These are phyloP conservation scores for Tuber calosporum DNA, from an alignment of 495 filamentous ascomycete genomes.

Conservation along the genomic window DNA sequence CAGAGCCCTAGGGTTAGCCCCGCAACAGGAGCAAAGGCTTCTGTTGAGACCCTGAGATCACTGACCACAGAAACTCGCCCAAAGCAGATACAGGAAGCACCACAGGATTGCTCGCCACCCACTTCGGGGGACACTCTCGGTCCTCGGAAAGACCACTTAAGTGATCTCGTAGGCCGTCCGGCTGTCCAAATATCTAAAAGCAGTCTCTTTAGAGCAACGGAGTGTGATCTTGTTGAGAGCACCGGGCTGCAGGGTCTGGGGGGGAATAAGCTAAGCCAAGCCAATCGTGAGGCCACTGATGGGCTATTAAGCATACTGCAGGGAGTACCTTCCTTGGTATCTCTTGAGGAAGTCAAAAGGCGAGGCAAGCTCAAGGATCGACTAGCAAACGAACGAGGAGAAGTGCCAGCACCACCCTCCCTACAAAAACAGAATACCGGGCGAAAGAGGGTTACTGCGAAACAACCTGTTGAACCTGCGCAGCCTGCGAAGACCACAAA, in stretches of 20 bases:
- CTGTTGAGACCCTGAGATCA: neutral
- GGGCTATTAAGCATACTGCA: neutral
- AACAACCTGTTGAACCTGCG: neutral
- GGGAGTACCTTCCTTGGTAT: neutral
- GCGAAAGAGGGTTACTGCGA: neutral
- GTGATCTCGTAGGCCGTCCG: neutral
- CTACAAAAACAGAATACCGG: neutral
- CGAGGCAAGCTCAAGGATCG: constrained; percentile 1
- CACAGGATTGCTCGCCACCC: neutral
- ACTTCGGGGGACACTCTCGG: neutral
- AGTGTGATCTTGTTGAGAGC: neutral
- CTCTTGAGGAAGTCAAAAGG: neutral
- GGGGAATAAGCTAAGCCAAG: neutral
- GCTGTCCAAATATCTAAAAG: neutral
- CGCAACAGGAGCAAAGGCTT: neutral
- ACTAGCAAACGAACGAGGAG: neutral
- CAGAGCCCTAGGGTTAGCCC: neutral
- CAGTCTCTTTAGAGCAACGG: neutral
- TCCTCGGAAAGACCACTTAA: neutral
- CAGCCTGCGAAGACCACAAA: neutral
- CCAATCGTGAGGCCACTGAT: neutral
- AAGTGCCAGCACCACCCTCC: neutral
- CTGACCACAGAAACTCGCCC: neutral
- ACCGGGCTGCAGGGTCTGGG: neutral
- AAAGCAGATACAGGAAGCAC: neutral